Evolutionary conservation across 164 flowering plant genomes (phyloP).

Genomic region (Chimonanthus salicifolius): DNA sequence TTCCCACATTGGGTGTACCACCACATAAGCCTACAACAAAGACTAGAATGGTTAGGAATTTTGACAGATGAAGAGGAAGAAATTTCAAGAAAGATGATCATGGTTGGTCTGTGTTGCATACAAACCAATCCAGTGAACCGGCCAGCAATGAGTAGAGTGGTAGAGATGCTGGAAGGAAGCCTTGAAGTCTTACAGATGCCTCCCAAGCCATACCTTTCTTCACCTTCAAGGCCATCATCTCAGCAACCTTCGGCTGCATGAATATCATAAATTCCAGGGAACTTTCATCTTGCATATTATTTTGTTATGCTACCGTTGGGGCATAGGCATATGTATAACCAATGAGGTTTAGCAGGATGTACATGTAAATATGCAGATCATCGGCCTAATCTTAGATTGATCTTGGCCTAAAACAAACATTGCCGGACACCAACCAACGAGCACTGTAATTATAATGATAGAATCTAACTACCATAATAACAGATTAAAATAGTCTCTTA

Average conservation of each 20-base stretch:
- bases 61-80: neutral
- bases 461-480: too few species aligned
- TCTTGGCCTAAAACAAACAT: too few species aligned
- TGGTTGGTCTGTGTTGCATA: constrained; percentile 9
- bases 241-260: too few species aligned
- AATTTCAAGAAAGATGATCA: constrained; percentile 3
- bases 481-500: too few species aligned
- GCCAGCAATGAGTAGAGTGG: constrained; percentile 3
- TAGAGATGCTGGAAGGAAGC: constrained; percentile 8
- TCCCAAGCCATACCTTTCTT: constrained; percentile 3
- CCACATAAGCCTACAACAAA: neutral
- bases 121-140: neutral
- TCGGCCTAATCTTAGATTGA: too few species aligned
- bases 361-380: too few species aligned
- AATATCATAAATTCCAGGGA: neutral
- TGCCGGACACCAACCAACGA: too few species aligned
- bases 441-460: too few species aligned
- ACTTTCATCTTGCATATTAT: too few species aligned
- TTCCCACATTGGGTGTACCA: constrained; percentile 8
- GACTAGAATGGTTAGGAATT: neutral
- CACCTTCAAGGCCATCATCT: neutral
- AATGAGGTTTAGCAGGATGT: too few species aligned
- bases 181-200: constrained; percentile 2
- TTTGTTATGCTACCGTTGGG: too few species aligned
- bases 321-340: too few species aligned